Evolutionary conservation across 148 eudicot genomes (phyloP).

Genomic region (Fagopyrum homotropicum): DNA sequence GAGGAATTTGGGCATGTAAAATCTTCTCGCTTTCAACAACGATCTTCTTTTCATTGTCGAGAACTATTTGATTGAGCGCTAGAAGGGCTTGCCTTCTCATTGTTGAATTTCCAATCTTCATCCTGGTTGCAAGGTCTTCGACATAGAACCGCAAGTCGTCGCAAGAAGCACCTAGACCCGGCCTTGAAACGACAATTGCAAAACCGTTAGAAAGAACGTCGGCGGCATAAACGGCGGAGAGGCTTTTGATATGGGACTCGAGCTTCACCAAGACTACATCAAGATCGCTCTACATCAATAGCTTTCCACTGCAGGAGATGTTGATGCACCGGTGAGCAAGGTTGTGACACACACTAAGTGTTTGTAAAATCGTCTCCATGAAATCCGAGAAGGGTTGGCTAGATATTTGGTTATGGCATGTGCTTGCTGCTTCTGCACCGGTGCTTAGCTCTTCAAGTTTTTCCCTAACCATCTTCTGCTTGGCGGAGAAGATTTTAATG

Average conservation of each 20-base stretch:
- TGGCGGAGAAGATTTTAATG: conserved; percentile 47
- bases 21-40: no score
- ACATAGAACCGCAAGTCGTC: conserved; percentile 69
- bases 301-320: conserved; percentile 52
- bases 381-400: no score
- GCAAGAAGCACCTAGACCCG: conserved; percentile 31
- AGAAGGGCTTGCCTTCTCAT: conserved; percentile 72
- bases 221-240: conserved; percentile 26
- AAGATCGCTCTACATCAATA: conserved; percentile 86
- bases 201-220: conserved; percentile 38
- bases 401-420: no score
- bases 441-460: conserved; percentile 63
- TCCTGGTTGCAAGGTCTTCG: conserved; percentile 51
- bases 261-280: conserved; percentile 40
- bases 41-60: no score
- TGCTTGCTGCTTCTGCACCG: conserved; percentile 34
- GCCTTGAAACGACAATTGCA: conserved; percentile 59
- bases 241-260: conserved; percentile 29
- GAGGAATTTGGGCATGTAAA: no score
- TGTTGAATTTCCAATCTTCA: conserved; percentile 48
- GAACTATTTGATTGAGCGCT: no score
- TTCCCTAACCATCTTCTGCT: conserved; percentile 59
- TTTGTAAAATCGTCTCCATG: conserved; percentile 17
- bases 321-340: conserved; percentile 44
- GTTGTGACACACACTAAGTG: conserved; percentile 29